These are phyloP conservation scores for Colletotrichum incanum DNA, from an alignment of 2,329 filamentous ascomycete species.

Conservation along the genomic window DNA sequence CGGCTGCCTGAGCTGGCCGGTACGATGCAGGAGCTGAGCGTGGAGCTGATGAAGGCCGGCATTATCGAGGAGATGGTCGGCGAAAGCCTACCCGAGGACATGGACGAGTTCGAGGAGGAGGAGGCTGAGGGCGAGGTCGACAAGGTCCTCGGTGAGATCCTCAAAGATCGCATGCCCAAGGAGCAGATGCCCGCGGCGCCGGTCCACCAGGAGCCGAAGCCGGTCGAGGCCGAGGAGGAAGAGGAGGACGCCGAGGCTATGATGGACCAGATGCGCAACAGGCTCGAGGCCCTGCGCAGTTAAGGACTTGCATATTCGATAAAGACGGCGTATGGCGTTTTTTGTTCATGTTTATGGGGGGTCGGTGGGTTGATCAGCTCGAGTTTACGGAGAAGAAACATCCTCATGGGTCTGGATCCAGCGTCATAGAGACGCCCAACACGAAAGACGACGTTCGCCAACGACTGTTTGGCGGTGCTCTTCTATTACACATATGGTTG, in stretches of 20 bases:
- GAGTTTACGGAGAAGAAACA: conserved; percentile 12
- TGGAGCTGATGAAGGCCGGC: conserved; percentile 93
- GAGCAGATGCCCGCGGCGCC: conserved; percentile 73
- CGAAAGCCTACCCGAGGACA: conserved; percentile 84
- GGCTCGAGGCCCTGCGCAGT: conserved; percentile 92
- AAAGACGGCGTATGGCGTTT: conserved; percentile 40
- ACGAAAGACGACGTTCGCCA: background rate
- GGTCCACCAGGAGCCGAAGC: conserved; percentile 66
- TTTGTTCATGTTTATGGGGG: background rate
- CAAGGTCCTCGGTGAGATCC: conserved; percentile 90
- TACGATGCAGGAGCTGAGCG: conserved; percentile 90
- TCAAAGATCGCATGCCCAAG: conserved; percentile 82
- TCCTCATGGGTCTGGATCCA: conserved; percentile 10
- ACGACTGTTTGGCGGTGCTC: background rate
- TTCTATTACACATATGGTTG: conserved; percentile 3
- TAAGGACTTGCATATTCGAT: conserved; percentile 56
- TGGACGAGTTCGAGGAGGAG: conserved; percentile 79
- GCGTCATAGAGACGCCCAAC: conserved; percentile 14
- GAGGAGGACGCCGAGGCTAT: conserved; percentile 91
- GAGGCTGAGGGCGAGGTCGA: conserved; percentile 88
- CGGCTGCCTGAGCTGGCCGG: conserved; percentile 87
- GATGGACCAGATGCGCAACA: conserved; percentile 93
- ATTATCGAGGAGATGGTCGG: conserved; percentile 98
- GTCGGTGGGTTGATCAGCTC: conserved; percentile 7
- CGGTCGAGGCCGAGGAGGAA: conserved; percentile 69